Evolutionary conservation across 129 eudicot genomes (phyloP).

Genomic region (Escallonia rubra): DNA sequence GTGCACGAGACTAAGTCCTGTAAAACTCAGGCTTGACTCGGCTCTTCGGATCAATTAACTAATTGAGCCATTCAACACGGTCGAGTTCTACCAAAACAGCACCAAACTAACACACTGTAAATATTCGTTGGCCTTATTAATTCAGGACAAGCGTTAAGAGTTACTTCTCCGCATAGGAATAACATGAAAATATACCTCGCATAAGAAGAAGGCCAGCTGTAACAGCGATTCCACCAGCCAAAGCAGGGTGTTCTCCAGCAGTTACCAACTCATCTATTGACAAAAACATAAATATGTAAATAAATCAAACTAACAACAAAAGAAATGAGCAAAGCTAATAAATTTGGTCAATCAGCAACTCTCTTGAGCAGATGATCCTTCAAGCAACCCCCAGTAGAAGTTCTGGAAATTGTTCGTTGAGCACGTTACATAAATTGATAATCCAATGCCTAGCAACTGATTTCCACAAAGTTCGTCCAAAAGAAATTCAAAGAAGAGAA

Average conservation of each 20-base stretch:
- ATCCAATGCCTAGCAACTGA: too few relatives aligned
- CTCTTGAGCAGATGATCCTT: background rate
- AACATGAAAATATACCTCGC: constrained; percentile 41
- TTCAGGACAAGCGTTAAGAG: too few relatives aligned
- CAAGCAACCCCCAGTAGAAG: background rate
- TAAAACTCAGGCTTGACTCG: too few relatives aligned
- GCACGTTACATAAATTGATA: too few relatives aligned
- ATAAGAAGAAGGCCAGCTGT: constrained; percentile 54
- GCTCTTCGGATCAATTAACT: too few relatives aligned
- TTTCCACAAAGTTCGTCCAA: too few relatives aligned
- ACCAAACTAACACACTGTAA: background rate
- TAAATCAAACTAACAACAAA: background rate
- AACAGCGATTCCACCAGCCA: constrained; percentile 62
- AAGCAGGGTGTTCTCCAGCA: constrained; percentile 60
- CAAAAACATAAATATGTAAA: background rate
- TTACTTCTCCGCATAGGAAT: too few relatives aligned
- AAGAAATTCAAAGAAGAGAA: too few relatives aligned
- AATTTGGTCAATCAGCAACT: background rate
- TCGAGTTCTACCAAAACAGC: too few relatives aligned
- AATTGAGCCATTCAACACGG: too few relatives aligned
- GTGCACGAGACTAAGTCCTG: too few relatives aligned
- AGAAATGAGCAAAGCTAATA: background rate
- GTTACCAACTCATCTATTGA: constrained; percentile 50
- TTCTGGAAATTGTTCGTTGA: background rate
- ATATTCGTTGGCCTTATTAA: background rate